Conservation (phyloP, 768 basidiomycete genomes). For the Hygrophorus pudorinus region DNA sequence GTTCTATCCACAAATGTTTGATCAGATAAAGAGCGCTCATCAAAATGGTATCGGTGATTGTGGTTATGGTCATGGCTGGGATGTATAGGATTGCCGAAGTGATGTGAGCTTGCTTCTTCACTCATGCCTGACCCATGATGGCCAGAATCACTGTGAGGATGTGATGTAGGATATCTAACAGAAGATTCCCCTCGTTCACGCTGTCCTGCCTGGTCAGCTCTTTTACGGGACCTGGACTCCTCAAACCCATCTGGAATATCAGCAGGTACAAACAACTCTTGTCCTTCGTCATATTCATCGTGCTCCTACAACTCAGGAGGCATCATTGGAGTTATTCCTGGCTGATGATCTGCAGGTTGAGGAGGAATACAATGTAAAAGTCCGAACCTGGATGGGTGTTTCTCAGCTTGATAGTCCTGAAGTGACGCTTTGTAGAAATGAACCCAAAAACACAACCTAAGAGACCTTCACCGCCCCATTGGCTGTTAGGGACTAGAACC, state of each 20-base stretch:
- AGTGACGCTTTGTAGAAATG: slow-evolving; percentile 17
- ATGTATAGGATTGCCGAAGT: too few species aligned
- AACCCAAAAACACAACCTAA: slow-evolving; percentile 95
- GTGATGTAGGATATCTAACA: too few species aligned
- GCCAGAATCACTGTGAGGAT: slow-evolving; percentile 5
- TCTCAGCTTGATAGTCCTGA: slow-evolving; percentile 2
- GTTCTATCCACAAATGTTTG: not conserved
- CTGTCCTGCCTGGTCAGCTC: slow-evolving; percentile 4
- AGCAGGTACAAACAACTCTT: slow-evolving; percentile 66
- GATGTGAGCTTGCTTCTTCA: not conserved
- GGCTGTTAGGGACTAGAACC: slow-evolving; percentile 88
- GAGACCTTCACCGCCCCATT: slow-evolving; percentile 96
- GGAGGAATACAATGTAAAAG: slow-evolving; percentile 89
- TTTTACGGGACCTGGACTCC: too few species aligned
- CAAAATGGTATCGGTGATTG: too few species aligned
- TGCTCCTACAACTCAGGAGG: slow-evolving; percentile 35
- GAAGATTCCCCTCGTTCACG: too few species aligned
- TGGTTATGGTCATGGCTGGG: too few species aligned
- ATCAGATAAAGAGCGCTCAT: not conserved
- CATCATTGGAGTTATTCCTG: slow-evolving; percentile 46
- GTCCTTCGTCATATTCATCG: slow-evolving; percentile 50
- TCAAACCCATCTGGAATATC: slow-evolving; percentile 28
- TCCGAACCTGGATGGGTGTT: slow-evolving; percentile 51
- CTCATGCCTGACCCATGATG: slow-evolving; percentile 8
- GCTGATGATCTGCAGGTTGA: slow-evolving; percentile 48